Evolutionary conservation across 768 basidiomycete genomes (phyloP).

Genomic region (Auriculariales sp.): DNA sequence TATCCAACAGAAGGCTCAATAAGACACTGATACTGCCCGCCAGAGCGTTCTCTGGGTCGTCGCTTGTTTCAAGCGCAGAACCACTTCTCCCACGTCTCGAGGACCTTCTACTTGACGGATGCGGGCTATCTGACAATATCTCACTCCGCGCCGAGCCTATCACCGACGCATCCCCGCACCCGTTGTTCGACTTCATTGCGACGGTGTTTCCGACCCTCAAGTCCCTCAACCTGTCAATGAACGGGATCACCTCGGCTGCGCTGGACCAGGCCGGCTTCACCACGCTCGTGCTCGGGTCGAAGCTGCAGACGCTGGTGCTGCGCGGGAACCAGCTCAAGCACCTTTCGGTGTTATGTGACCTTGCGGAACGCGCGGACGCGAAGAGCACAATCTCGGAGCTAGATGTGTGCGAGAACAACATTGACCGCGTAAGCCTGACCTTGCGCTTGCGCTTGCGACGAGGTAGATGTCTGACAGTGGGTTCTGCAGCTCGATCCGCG

Average conservation of each 20-base stretch:
- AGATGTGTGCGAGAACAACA: slow-evolving; percentile 71
- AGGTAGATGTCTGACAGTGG: no score
- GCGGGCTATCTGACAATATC: slow-evolving; percentile 49
- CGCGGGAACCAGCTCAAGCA: slow-evolving; percentile 52
- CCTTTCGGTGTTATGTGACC: slow-evolving; percentile 43
- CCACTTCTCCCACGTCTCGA: slow-evolving; percentile 50
- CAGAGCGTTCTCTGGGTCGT: slow-evolving; percentile 8
- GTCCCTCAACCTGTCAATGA: slow-evolving; percentile 65
- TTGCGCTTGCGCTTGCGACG: slow-evolving; percentile 62
- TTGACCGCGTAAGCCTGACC: slow-evolving; percentile 48
- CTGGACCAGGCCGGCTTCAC: slow-evolving; percentile 34
- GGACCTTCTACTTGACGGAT: slow-evolving; percentile 62
- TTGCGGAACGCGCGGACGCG: slow-evolving; percentile 52
- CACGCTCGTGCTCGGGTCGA: slow-evolving; percentile 37
- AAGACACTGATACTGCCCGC: slow-evolving; percentile 42
- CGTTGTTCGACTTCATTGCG: slow-evolving; percentile 41
- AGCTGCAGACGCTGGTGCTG: slow-evolving; percentile 49
- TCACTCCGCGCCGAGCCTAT: slow-evolving; percentile 23
- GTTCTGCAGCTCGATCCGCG: not conserved
- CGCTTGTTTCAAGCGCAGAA: slow-evolving; percentile 12
- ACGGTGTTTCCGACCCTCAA: slow-evolving; percentile 56
- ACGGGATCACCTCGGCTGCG: slow-evolving; percentile 40
- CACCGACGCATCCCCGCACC: slow-evolving; percentile 27
- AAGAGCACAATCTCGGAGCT: slow-evolving; percentile 60
- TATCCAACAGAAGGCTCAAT: slow-evolving; percentile 55